Base-by-base conservation (phyloP, 352 stramenopile species). In the Phytophthora brassicae region DNA sequence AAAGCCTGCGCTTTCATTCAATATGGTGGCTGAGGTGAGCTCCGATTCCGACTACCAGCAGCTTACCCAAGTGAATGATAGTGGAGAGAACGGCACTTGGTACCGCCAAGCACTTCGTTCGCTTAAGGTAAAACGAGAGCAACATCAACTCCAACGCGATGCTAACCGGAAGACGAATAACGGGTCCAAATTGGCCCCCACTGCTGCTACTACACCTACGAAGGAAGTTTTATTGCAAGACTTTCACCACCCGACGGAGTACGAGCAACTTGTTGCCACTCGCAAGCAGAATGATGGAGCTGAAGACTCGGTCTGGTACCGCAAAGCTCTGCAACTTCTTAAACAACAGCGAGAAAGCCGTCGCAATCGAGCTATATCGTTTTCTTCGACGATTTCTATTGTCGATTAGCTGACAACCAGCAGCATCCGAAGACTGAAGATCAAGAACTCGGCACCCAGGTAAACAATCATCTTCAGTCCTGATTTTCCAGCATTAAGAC, bases 81-180 rank as follows among this genome's bases (percentile, higher is more conserved):
- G 53, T 35, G 45, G 50, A 8, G 63, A 70, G 47, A 55, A 24
- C 14, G 52, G 44, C 20, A 66, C 36, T 22, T 85, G 70, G 70
- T 69, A 79, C 42, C 62, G 60, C 20, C 49, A 62, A 4, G 69
- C 78, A 16, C 57, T 91, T 13, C 69, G 58, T 7, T 60, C 56
- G n/a, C 63, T 89, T 1, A 68, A 72, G 26, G 55, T 67, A 36
- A 64, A 79, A 24, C 79, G 74, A 7, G 39, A 84, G 50, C 64
- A 68, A 47, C 70, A 48, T 13, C 53, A 45, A 28, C 42, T 56
- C 5, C n/a, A 51, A 20, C 44, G 38, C 19, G 46, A 58, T 28
- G 1, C 14, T 44, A 48, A 20, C 41, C 20, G 6, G 28, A 17
- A 60, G 7, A 20, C 41, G 16, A 26, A 19, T 31, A 28, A 49